Conservation (phyloP, 106 monocot genomes). For the Phalaenopsis aphrodite region DNA sequence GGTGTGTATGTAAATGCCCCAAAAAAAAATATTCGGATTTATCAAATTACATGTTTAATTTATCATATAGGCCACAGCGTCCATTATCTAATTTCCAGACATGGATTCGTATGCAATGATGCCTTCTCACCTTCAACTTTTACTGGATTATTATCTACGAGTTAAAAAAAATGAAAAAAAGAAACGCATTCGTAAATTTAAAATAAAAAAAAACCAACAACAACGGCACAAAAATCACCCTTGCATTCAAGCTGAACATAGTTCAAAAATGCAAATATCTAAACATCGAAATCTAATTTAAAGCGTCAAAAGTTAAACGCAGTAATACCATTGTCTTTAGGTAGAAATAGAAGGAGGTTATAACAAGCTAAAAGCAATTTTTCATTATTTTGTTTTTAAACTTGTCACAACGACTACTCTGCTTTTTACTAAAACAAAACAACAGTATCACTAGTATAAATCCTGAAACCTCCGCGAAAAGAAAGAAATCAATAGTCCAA, state of each 20-base stretch:
- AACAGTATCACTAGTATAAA: not conserved
- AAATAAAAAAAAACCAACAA: no score
- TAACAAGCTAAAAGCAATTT: not conserved
- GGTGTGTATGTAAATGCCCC: no score
- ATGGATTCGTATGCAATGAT: not conserved
- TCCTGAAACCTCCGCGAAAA: not conserved
- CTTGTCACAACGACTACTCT: not conserved
- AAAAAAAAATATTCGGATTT: not conserved
- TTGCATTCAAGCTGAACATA: not conserved
- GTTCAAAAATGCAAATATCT: not conserved
- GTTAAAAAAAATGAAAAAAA: not conserved
- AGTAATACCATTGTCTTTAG: not conserved
- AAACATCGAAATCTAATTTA: not conserved
- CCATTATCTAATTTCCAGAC: not conserved
- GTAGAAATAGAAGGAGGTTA: not conserved
- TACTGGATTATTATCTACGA: not conserved
- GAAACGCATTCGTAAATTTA: not conserved
- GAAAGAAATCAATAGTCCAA: not conserved
- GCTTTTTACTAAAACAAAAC: not conserved
- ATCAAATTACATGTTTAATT: not conserved
- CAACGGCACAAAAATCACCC: not conserved
- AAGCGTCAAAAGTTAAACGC: not conserved
- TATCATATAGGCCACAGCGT: not conserved
- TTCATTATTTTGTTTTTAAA: not conserved
- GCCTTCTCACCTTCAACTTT: not conserved